Percentiles rank a stretch among this genome's conserved stretches.
Conservation (phyloP, 345 rosid species). For the Euphorbia pulcherrima region DNA sequence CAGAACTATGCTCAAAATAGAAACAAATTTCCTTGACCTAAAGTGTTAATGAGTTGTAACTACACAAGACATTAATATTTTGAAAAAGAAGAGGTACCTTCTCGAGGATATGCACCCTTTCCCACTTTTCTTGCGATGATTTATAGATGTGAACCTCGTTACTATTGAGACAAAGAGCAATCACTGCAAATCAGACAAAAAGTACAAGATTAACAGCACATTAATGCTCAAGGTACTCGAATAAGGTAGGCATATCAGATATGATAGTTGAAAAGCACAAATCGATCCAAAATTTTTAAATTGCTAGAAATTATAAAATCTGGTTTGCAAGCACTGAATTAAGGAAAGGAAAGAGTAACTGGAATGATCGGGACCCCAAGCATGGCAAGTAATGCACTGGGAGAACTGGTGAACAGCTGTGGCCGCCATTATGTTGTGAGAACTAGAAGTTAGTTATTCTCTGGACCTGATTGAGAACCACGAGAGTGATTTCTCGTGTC, state of each 20-base stretch:
- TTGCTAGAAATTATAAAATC: not conserved
- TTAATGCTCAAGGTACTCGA: not conserved
- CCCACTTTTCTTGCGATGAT: conserved; percentile 73
- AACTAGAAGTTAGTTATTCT: too few species aligned
- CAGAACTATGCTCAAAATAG: not conserved
- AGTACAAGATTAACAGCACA: not conserved
- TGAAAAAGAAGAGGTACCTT: conserved; percentile 35
- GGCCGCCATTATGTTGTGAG: too few species aligned
- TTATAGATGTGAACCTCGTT: conserved; percentile 90
- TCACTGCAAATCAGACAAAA: conserved; percentile 47
- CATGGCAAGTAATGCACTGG: conserved; percentile 88
- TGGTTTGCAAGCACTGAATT: not conserved
- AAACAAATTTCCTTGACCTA: not conserved
- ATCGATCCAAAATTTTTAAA: not conserved
- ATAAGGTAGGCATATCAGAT: not conserved
- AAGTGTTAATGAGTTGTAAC: not conserved
- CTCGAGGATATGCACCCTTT: conserved; percentile 77
- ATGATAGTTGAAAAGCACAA: not conserved
- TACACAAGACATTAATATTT: not conserved
- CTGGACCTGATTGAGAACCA: too few species aligned
- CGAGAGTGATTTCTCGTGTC: too few species aligned
- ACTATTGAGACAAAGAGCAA: conserved; percentile 87
- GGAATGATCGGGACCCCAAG: conserved; percentile 93
- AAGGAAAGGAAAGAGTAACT: conserved; percentile 31
- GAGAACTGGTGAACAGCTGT: conserved; percentile 74